Evolutionary conservation across 192 early-diverging fungal genomes (phyloP), one percentile per base, ranked within the genome.

Genomic region (Coemansia sp.): DNA sequence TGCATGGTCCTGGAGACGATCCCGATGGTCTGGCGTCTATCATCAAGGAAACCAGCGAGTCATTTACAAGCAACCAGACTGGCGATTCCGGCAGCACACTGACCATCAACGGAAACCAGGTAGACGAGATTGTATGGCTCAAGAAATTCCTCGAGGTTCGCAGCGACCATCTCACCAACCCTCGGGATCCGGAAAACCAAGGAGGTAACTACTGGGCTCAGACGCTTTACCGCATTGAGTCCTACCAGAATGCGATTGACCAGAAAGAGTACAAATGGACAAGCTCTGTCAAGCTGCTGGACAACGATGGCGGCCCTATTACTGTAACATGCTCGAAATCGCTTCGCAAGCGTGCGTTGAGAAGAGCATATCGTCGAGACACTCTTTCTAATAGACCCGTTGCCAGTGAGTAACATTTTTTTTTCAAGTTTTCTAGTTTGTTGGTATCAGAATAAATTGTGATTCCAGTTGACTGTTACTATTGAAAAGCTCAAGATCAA

Each of bases 91-190:
- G 76, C 11, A 82, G 71, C 65, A 82, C 79, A 0, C 64, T 82
- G 15, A 65, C 20, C 4, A 55, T 82, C 65, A 82, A 73, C 38
- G 74, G 74, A 0, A 41, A 71, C 32, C 45, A 76, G 38, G 75
- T 76, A 1, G 72, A 73, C 71, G 83, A 86, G 54, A 67, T 76
- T 28, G 76, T 59, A 8, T 86, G 79, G 75, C 71, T 88, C 0
- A 64, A 55, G 6, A 53, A 66, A 65, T 88, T 88, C 57, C 35
- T 88, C 28, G 59, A 65, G 7, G 66, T 86, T 4, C 80, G 84
- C 36, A 65, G 17, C 5, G 60, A 57, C 43, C 70, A 78, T 12
- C 73, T 88, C 20, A 74, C 70, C 39, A 61, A 85, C 53, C 80
- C 87, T 17, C 52, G 67, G 28, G 68, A 81, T 17, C 35, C 36